Evolutionary conservation across 176 grass and related monocot genomes (phyloP), one percentile per base, ranked within the genome.

Genomic region (Chloris gayana): DNA sequence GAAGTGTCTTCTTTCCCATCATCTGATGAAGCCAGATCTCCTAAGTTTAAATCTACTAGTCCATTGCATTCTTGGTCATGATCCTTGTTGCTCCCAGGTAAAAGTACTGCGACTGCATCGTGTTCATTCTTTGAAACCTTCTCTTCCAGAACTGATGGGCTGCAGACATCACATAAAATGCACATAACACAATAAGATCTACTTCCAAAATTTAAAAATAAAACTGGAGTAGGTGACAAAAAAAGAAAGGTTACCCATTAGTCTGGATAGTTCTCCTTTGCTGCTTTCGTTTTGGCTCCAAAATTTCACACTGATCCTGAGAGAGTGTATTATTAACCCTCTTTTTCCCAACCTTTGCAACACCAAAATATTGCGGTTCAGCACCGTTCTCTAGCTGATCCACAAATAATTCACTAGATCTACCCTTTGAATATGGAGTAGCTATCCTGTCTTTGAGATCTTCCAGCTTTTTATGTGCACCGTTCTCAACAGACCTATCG

Each of bases 251-350:
- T 49, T 91, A 94, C 88, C 88, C 37, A 73, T 78, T 84, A 38
- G 50, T 50, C 41, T 81, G 47, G 50, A 25, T 44, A 58, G 22
- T 29, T 47, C 65, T 86, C 64, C 67, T 94, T 72, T 26, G 77
- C 10, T 87, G 69, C 86, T 91, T 94, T 47, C 57, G 56, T 56
- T 72, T 89, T 62, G 81, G 89, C 61, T 89, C 81, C 30, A 75
- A 76, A 68, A 25, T 66, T 72, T 94, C 92, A 49, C 9, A 66
- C 45, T 82, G 47, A 69, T 82, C 89, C 74, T 73, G 64, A 32
- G 67, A 81, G 4, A 91, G 24, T 37, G 46, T 64, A 74, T 73
- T 26, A 33, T 78, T 79, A 30, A 44, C 74, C 63, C 92, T 91
- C 77, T 94, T 94, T 82, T 70, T 75, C 6, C 89, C 69, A 84